A percentile compares a stretch with the other conserved stretches of the same genome.
Evolutionary conservation across 2,329 filamentous ascomycete species (phyloP).

Genomic region (Ophiostoma quercus): DNA sequence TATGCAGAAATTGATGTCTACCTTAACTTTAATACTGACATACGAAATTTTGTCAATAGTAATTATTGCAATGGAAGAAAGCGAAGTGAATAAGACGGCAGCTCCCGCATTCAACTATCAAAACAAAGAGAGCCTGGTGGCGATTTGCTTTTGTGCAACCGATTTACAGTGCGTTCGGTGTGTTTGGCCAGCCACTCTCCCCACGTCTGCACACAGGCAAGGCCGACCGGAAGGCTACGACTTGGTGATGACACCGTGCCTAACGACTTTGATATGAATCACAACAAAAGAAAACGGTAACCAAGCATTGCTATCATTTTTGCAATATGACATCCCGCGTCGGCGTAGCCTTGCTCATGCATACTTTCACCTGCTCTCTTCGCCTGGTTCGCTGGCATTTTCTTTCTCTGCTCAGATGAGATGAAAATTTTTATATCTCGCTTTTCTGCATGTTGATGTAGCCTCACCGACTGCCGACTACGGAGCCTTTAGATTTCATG

Average conservation of each 20-base stretch:
- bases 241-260: background rate
- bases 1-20: no score
- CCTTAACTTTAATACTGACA: no score
- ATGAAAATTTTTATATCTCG: background rate
- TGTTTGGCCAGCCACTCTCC: background rate
- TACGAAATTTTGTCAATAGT: no score
- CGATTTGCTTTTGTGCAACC: background rate
- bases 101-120: background rate
- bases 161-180: background rate
- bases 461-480: conserved; percentile 11
- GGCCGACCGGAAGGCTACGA: background rate
- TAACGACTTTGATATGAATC: background rate
- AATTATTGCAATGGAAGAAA: background rate
- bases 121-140: background rate
- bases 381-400: background rate
- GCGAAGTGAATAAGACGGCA: background rate
- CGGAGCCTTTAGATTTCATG: background rate
- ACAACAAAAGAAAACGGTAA: background rate
- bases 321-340: background rate
- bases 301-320: background rate
- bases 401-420: background rate
- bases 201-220: background rate
- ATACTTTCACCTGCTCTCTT: background rate
- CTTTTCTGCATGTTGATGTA: background rate
- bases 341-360: background rate